phyloP scores from a whole-genome alignment of 768 basidiomycete genomes.

The Calocybe gangraenosa region DNA sequence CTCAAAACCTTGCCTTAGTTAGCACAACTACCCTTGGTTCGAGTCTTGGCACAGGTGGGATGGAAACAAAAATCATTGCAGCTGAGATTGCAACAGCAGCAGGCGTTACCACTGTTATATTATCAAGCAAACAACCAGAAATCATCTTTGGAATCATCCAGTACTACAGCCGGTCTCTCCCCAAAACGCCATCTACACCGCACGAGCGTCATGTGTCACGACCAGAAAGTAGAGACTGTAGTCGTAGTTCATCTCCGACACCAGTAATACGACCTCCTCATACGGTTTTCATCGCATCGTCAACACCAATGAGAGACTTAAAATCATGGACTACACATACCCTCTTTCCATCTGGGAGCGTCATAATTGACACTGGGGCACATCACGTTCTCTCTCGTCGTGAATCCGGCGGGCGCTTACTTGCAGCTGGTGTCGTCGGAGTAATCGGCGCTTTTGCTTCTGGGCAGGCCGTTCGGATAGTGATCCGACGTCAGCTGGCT shows the following conservation, averaged over 20 bases:
- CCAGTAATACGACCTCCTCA: conserved; percentile 62
- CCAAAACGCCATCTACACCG: conserved; percentile 29
- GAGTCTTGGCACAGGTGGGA: conserved; percentile 93
- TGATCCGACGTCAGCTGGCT: conserved; percentile 42
- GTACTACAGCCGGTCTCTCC: conserved; percentile 47
- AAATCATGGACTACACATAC: conserved; percentile 99
- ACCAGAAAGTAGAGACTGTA: conserved; percentile 11
- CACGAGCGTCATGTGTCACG: conserved; percentile 17
- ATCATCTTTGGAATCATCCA: conserved; percentile 80
- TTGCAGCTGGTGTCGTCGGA: conserved; percentile 88
- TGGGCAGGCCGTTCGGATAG: conserved; percentile 89
- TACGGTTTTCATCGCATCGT: conserved; percentile 80
- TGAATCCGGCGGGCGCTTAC: conserved; percentile 84
- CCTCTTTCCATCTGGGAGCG: conserved; percentile 79
- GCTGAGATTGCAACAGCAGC: conserved; percentile 96
- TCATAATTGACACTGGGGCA: conserved; percentile 88
- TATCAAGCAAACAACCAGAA: conserved; percentile 74
- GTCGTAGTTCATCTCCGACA: conserved; percentile 18
- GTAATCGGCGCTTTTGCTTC: conserved; percentile 89
- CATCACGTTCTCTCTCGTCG: conserved; percentile 79
- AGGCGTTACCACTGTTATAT: conserved; percentile 89
- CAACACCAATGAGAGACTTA: conserved; percentile 72
- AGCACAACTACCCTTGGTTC: conserved; percentile 92
- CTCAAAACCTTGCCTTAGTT: conserved; percentile 42
- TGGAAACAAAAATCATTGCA: conserved; percentile 99